Conservation (phyloP, 2,329 filamentous ascomycete genomes). For the Macroventuria anomochaeta region DNA sequence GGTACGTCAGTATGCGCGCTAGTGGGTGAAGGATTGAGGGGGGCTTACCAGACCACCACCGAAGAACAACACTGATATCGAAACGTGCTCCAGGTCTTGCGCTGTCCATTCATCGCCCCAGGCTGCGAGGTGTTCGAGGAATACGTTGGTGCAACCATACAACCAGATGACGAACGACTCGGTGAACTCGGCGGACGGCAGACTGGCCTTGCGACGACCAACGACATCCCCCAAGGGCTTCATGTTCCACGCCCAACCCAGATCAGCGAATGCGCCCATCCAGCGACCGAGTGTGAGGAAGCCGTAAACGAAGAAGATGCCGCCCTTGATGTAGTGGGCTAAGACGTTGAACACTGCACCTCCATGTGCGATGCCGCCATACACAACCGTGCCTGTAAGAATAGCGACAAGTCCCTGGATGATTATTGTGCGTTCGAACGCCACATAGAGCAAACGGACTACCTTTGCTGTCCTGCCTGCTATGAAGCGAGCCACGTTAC, state of each 20-base stretch:
- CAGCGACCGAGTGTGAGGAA: slow-evolving; percentile 86
- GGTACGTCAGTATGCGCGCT: slow-evolving; percentile 32
- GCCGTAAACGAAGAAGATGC: slow-evolving; percentile 94
- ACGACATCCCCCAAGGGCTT: slow-evolving; percentile 67
- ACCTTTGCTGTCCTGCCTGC: slow-evolving; percentile 63
- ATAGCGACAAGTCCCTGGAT: slow-evolving; percentile 78
- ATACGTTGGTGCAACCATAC: slow-evolving; percentile 89
- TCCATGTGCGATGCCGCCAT: slow-evolving; percentile 81
- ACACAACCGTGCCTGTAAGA: slow-evolving; percentile 74
- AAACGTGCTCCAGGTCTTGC: slow-evolving; percentile 87
- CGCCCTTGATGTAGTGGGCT: slow-evolving; percentile 93
- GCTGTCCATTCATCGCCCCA: slow-evolving; percentile 75
- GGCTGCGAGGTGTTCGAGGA: slow-evolving; percentile 83
- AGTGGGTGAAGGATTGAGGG: slow-evolving; percentile 11
- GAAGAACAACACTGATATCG: slow-evolving; percentile 92
- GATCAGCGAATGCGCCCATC: slow-evolving; percentile 86
- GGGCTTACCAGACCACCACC: slow-evolving; percentile 82
- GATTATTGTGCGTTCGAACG: slow-evolving; percentile 78
- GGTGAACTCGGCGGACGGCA: slow-evolving; percentile 83
- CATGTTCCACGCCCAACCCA: slow-evolving; percentile 96
- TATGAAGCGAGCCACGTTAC: slow-evolving; percentile 62
- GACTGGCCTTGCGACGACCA: slow-evolving; percentile 65
- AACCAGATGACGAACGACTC: slow-evolving; percentile 90
- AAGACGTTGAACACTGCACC: slow-evolving; percentile 78
- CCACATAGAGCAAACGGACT: slow-evolving; percentile 66